Evolutionary conservation across 257 asterid genomes (phyloP), one percentile per base, ranked within the genome.

Genomic region (Forsythia viridissima): DNA sequence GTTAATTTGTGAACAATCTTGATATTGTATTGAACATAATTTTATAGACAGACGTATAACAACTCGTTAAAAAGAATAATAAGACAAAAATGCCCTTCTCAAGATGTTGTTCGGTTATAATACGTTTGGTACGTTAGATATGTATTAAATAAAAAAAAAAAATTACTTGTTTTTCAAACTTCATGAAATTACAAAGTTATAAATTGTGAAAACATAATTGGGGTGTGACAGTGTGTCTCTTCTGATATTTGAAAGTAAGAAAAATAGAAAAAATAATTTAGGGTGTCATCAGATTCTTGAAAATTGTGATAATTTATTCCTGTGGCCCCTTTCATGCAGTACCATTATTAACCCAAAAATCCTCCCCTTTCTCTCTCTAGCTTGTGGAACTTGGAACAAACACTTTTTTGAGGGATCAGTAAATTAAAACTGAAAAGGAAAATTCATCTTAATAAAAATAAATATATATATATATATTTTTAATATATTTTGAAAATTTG

Each of bases 241-340:
- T 76, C 75, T 12, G 79, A 74, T 72, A 65, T 76, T 72, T 12
- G 79, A 74, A 77, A 71, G 24, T 46, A 21, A 55, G n/a, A 8
- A 20, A 63, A 61, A 71, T 30, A 30, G 34, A 51, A 65, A 20
- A 9, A 0, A 43, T 57, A 63, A n/a, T 34, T 37, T 70, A 70
- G 37, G 41, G 76, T 55, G 30, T 76, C 70, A 72, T 70, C 77
- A 76, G 59, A 85, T 70, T 89, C 87, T 89, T 83, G 90, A 84
- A 83, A 84, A 77, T 86, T 87, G 91, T 81, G 87, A 85, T 73
- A 75, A 89, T 87, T 87, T 87, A 85, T 81, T 81, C 80, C 34
- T 70, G 86, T 85, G 90, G 89, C 83, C 93, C 87, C 86, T 44
- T 11, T 70, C 43, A 52, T 71, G 72, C 78, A 75, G 90, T 83